Conservation (phyloP, 352 stramenopile species). For the Globisporangium nagaii region DNA sequence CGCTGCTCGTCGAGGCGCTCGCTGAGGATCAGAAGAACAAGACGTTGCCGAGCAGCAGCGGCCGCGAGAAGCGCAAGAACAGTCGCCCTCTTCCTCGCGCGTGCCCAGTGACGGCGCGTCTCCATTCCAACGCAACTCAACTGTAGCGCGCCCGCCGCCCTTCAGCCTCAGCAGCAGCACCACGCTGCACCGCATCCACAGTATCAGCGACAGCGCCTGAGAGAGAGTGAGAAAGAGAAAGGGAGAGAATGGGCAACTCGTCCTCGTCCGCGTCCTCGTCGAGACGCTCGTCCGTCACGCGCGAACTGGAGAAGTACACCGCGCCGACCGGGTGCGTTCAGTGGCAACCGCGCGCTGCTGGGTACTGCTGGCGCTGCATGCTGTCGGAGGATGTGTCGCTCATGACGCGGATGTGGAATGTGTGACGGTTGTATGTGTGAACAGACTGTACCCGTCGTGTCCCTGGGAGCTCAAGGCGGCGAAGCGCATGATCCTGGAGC, state of each 20-base stretch:
- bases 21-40: too few species aligned
- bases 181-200: neutral
- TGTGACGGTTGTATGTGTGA: neutral
- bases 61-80: too few species aligned
- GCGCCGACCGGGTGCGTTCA: constrained; percentile 46
- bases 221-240: neutral
- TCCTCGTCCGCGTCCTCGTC: constrained; percentile 33
- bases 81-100: too few species aligned
- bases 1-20: too few species aligned
- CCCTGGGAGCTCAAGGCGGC: constrained; percentile 66
- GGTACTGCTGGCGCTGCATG: neutral
- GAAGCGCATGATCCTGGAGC: constrained; percentile 59
- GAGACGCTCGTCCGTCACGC: constrained; percentile 24
- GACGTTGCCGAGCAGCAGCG: too few species aligned
- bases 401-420: neutral
- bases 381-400: neutral
- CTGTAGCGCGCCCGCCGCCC: too few species aligned
- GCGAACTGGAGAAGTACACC: constrained; percentile 67
- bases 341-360: neutral
- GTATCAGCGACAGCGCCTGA: neutral
- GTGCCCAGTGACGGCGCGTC: too few species aligned
- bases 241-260: constrained; percentile 70
- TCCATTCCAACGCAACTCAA: too few species aligned
- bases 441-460: constrained; percentile 70
- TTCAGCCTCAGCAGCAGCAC: neutral